Evolutionary conservation across 2,329 filamentous ascomycete species (phyloP), one percentile per base, ranked within the genome.

Genomic region (Pseudogymnoascus destructans): DNA sequence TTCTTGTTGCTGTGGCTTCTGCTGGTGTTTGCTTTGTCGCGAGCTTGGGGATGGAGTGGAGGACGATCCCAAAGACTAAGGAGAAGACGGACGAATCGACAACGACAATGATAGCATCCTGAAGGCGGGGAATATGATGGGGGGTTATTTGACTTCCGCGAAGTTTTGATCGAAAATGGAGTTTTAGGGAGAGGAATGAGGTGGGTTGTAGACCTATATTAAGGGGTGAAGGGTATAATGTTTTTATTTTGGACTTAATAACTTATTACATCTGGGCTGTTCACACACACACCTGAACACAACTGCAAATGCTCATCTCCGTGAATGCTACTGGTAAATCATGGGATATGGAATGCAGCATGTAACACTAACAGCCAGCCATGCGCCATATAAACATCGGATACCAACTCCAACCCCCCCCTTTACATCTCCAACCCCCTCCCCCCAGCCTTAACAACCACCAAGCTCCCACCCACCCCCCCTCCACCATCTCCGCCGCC

Each of bases 391-490:
- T 38, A 38, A 19, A 15, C 7, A 38, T 8, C 35, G 3, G 15
- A 38, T 9, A 38, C 35, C 8, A 38, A 38, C n/a, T 38, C 3
- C 7, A 23, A 23, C 1, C n/a, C 9, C 19, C 4, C 46, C 46
- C 17, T 32, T 23, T 54, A 27, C 46, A 27, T 30, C 49, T 27
- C 30, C 13, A 27, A 10, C 19, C 49, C 30, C 23, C 30, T 27
- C 5, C 49, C 49, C 23, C 57, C 13, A 65, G 68, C 36, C 62
- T 63, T 2, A 63, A 57, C 55, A 57, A 57, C 55, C 4, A 57
- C 25, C 27, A 57, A 30, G 19, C 55, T 57, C 60, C 1, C 68
- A 65, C 23, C 71, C 70, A 5, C 63, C 1, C 70, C 68, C 21
- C 55, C 2, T 19, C 25, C 30, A 32, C 11, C 19, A 27, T 33